Percentiles rank a stretch among this genome's conserved stretches.
Conservation (phyloP, 768 basidiomycete genomes). For the Russula sp. region DNA sequence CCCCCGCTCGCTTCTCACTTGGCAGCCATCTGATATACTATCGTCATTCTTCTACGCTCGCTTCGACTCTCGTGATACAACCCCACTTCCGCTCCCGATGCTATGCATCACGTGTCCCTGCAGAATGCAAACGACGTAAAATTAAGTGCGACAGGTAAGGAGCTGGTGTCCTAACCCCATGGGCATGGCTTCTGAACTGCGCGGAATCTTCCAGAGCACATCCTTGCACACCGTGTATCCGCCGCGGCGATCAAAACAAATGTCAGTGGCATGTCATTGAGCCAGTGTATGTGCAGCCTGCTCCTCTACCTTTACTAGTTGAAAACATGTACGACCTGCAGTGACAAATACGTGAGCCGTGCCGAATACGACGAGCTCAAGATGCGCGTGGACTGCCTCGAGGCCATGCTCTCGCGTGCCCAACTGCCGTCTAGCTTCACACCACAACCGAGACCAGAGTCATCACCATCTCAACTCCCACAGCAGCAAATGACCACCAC, state of each 20-base stretch:
- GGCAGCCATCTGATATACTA: conserved; percentile 27
- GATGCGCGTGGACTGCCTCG: conserved; percentile 55
- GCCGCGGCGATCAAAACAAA: conserved; percentile 72
- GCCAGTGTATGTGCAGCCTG: conserved; percentile 54
- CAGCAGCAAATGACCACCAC: not conserved
- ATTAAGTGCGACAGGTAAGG: conserved; percentile 80
- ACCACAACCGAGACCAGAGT: conserved; percentile 3
- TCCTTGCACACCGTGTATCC: conserved; percentile 75
- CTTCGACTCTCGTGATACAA: conserved; percentile 24
- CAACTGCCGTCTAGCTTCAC: conserved; percentile 17
- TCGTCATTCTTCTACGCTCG: conserved; percentile 19
- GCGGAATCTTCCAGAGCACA: conserved; percentile 47
- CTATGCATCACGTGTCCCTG: conserved; percentile 18
- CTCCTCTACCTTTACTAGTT: conserved; percentile 1
- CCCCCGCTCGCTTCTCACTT: conserved; percentile 23
- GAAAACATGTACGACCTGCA: conserved; percentile 28
- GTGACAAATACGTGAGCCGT: conserved; percentile 77
- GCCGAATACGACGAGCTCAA: conserved; percentile 74
- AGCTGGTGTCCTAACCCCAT: conserved; percentile 18
- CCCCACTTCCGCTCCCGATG: conserved; percentile 26
- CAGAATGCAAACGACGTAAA: conserved; percentile 83
- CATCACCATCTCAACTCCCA: conserved; percentile 7
- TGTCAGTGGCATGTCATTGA: conserved; percentile 84
- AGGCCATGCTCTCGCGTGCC: conserved; percentile 43
- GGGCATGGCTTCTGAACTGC: conserved; percentile 20